These are phyloP conservation scores for Parsonsia alboflavescens DNA, from an alignment of 257 asterid species.

Conservation along the genomic window DNA sequence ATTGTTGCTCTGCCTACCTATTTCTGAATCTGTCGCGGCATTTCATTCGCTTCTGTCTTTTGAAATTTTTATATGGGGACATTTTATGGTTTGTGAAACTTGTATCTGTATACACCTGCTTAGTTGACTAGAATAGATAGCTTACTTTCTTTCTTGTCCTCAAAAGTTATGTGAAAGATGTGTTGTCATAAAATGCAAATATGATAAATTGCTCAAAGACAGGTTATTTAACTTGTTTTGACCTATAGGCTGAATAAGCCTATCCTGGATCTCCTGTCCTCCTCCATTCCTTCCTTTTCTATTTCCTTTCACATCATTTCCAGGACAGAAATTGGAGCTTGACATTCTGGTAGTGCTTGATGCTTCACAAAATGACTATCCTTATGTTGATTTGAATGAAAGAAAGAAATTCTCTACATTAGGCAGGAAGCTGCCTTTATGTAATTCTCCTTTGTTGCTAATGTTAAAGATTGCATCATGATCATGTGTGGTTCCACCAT, in stretches of 20 bases:
- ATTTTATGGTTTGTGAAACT: neutral
- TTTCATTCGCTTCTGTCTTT: neutral
- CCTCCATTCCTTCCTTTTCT: neutral
- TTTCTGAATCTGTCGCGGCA: constrained; percentile 12
- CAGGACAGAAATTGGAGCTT: neutral
- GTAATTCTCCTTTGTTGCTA: neutral
- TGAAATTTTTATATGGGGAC: neutral
- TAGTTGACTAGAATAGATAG: no score
- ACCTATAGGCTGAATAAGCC: neutral
- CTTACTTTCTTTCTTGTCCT: neutral
- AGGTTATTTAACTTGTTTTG: neutral
- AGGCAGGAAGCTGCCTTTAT: neutral
- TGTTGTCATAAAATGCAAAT: neutral
- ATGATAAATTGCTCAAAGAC: neutral
- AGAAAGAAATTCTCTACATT: neutral
- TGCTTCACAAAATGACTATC: neutral
- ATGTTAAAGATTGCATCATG: neutral
- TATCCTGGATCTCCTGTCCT: neutral
- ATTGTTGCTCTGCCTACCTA: constrained; percentile 15
- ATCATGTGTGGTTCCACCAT: neutral
- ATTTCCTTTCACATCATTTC: neutral
- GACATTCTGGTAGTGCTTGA: neutral
- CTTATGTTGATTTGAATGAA: neutral
- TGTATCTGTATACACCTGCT: neutral
- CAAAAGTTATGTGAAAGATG: neutral